Percentiles rank a stretch among this genome's conserved stretches.
phyloP scores from a whole-genome alignment of 1,139 yeast species.

The Candida pseudoviswanathii region DNA sequence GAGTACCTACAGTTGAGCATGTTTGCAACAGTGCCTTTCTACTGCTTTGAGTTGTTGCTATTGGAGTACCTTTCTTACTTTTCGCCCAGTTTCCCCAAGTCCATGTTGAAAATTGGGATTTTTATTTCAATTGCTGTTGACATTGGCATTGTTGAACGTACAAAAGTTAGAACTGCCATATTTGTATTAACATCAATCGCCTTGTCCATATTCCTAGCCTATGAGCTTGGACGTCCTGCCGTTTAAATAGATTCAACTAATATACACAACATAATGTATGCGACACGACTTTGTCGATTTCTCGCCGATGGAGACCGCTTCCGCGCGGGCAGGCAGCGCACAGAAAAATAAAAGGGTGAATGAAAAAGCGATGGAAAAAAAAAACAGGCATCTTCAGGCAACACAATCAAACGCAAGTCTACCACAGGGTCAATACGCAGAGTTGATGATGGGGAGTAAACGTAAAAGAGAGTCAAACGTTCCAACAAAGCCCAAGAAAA shows the following conservation, averaged over 20 bases:
- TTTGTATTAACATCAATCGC: conserved; percentile 11
- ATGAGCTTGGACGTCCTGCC: conserved; percentile 7
- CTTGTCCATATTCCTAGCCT: conserved; percentile 9
- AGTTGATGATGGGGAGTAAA: conserved; percentile 13
- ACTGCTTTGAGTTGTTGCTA: conserved; percentile 12
- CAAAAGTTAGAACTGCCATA: conserved; percentile 8
- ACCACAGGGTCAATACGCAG: too few species aligned
- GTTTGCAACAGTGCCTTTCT: conserved; percentile 9
- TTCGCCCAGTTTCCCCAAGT: conserved; percentile 11
- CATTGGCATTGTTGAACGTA: conserved; percentile 5
- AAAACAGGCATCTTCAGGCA: conserved; percentile 8
- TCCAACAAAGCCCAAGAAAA: conserved; percentile 20
- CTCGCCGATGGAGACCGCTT: too few species aligned
- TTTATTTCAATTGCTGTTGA: conserved; percentile 9
- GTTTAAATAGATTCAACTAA: not conserved
- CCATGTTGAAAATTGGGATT: conserved; percentile 10
- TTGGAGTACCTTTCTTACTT: conserved; percentile 15
- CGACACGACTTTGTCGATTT: too few species aligned
- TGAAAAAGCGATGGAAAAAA: conserved; percentile 12
- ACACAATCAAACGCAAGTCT: not conserved
- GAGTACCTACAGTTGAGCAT: not conserved
- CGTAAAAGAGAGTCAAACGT: conserved; percentile 23
- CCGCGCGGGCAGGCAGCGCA: too few species aligned
- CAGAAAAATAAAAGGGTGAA: too few species aligned
- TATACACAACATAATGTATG: too few species aligned